A percentile compares a stretch with the other conserved stretches of the same genome.
phyloP scores from a whole-genome alignment of 805 yeast species.

The Yarrowia osloensis region DNA sequence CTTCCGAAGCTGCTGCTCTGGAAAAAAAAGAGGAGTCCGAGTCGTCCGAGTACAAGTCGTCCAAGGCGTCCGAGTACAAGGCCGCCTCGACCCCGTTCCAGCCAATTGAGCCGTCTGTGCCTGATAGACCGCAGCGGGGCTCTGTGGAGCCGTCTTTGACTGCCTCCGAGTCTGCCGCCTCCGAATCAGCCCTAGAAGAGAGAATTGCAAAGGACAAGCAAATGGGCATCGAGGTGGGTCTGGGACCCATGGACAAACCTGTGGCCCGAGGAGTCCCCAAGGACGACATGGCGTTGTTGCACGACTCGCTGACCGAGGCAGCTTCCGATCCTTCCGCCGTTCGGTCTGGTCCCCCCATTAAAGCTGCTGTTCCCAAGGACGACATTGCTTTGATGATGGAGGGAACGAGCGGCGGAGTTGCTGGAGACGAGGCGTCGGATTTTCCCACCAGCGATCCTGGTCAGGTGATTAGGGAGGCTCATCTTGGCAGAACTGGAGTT shows the following conservation, averaged over 20 bases:
- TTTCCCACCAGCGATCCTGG: neutral
- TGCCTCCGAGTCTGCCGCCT: neutral
- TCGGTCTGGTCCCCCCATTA: neutral
- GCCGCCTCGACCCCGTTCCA: constrained; percentile 2
- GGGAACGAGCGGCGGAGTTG: neutral
- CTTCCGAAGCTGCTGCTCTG: neutral
- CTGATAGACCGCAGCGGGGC: too few relatives aligned
- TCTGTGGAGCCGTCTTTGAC: too few relatives aligned
- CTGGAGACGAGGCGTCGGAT: neutral
- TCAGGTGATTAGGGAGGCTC: too few relatives aligned
- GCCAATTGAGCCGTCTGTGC: neutral
- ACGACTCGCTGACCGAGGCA: neutral
- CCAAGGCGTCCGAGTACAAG: neutral
- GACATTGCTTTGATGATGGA: constrained; percentile 11
- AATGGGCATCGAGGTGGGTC: neutral
- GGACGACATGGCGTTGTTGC: constrained; percentile 12
- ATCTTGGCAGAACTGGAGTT: too few relatives aligned
- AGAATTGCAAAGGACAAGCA: neutral
- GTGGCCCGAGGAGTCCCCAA: neutral
- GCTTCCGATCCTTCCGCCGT: neutral
- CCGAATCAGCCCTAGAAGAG: neutral
- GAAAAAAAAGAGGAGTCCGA: neutral
- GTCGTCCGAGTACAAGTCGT: too few relatives aligned
- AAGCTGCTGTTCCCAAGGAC: neutral
- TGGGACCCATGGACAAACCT: constrained; percentile 9